Base-by-base conservation (phyloP, 2,329 filamentous ascomycete genomes). In the Colletotrichum sp. region DNA sequence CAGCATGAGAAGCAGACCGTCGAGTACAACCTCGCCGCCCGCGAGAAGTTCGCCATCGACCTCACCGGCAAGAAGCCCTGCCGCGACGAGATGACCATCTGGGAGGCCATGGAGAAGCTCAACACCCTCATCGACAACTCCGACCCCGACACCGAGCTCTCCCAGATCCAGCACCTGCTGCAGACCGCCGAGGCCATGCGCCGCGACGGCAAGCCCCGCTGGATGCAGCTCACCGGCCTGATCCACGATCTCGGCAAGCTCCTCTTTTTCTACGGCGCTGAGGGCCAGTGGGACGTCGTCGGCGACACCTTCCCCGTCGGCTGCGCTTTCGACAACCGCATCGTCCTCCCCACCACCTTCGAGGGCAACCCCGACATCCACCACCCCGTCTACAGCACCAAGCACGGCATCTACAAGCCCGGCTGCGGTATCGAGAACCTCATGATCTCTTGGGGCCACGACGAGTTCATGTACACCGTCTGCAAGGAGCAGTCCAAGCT, bases 281-380 rank as follows among this genome's bases (percentile, higher is more conserved):
- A 93, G 81, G 95, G 95, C 68, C 96, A 98, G 86, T 98, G 96
- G 96, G 95, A 98, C 82, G 95, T 98, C 5, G 96, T 98, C 30
- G 96, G 96, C 73, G 94, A 96, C 84, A 96, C 94, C 1, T 96
- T 96, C 85, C 93, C 94, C 61, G 93, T 96, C 57, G 94, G 94
- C 80, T 95, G 93, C 83, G 90, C 90, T 77, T 95, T 95, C 82
- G 93, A 95, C 82, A 87, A 93, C 75, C 88, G 90, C 79, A 96
- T 96, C 87, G 94, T 98, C 86, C 95, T 96, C 85, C 92, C 94
- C 0, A 91, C 93, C 70, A 95, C 93, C 28, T 98, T 98, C 85
- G 86, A 84, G 77, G 89, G 87, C 71, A 98, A 98, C 87, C 94
- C 95, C 0, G 96, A 98, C 85, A 88, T 84, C 81, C 84, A 85